Evolutionary conservation across 805 yeast species (phyloP), one percentile per base, ranked within the genome.

Genomic region (Zygotorulaspora florentina): DNA sequence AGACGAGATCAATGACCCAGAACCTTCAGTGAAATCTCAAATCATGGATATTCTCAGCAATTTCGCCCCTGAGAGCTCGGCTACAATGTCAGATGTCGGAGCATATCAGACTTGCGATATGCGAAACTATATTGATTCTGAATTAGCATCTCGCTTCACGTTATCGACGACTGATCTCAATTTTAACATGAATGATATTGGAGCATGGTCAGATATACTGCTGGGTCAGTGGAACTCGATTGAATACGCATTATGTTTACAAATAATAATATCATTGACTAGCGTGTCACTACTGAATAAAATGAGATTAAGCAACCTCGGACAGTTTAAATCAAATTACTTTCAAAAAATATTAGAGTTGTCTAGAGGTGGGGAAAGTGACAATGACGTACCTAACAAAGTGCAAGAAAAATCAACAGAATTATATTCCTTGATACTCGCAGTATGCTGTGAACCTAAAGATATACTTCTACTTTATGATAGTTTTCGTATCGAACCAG

Each of bases 261-360:
- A 61, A 23, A 53, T 63, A 12, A 45, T 63, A 3, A 26, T 64
- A 2, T 52, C 56, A 8, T 44, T 64, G 15, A 28, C 54, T 9
- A 50, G 48, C 25, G 35, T 46, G 9, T 62, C 67, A 2, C 12
- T 60, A 2, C 39, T 60, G 9, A 61, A 61, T 46, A 55, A 49
- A 37, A 61, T 57, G 46, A 48, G 42, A 17, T 39, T 64, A 17
- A 55, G 42, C n/a, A 33, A 36, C 15, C 18, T 53, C 10, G 35
- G 39, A 15, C 27, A 36, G 7, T 26, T 47, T 12, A 51, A 54
- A 33, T n/a, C 16, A 17, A 23, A 34, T 2, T 25, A 54, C n/a
- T 40, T 46, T 16, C 45, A 44, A 11, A 45, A 30, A 23, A 16
- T 50, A 3, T 16, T 33, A 17, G 16, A 4, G 11, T 13, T 33